Percentiles rank a stretch among this genome's conserved stretches.
phyloP scores from a whole-genome alignment of 176 grass and related monocot species.

The Leersia perrieri region DNA sequence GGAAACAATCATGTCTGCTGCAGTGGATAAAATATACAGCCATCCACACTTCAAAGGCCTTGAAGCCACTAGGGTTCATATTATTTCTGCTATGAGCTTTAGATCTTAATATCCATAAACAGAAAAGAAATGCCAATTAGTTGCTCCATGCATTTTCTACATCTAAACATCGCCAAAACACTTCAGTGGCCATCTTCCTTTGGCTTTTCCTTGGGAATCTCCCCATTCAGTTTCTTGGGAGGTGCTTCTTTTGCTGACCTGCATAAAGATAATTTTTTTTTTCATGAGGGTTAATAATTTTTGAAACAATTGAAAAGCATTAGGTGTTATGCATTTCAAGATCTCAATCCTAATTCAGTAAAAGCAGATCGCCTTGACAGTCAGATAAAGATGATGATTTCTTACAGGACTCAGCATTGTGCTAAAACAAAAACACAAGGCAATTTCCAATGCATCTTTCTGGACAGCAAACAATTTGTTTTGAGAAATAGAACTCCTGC shows the following conservation, averaged over 20 bases:
- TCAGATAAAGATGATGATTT: neutral
- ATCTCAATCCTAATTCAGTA: neutral
- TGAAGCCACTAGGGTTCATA: neutral
- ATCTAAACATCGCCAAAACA: neutral
- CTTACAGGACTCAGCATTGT: neutral
- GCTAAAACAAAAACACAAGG: neutral
- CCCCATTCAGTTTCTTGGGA: slow-evolving; percentile 42
- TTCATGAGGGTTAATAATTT: neutral
- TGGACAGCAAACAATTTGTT: neutral
- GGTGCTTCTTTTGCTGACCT: slow-evolving; percentile 44
- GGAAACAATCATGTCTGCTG: neutral
- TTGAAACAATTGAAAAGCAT: neutral
- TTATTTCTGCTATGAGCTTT: neutral
- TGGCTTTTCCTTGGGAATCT: slow-evolving; percentile 42
- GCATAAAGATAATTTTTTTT: neutral
- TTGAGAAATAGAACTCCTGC: neutral
- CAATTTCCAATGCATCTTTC: neutral
- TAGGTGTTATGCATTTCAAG: neutral
- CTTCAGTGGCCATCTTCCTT: slow-evolving; percentile 38
- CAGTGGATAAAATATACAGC: neutral
- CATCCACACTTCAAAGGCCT: neutral
- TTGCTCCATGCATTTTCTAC: neutral
- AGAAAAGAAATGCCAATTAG: neutral
- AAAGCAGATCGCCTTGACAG: neutral
- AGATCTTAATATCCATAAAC: neutral